Evolutionary conservation across 371 early-diverging fungal species (phyloP).

Genomic region (Mucor piriformis): DNA sequence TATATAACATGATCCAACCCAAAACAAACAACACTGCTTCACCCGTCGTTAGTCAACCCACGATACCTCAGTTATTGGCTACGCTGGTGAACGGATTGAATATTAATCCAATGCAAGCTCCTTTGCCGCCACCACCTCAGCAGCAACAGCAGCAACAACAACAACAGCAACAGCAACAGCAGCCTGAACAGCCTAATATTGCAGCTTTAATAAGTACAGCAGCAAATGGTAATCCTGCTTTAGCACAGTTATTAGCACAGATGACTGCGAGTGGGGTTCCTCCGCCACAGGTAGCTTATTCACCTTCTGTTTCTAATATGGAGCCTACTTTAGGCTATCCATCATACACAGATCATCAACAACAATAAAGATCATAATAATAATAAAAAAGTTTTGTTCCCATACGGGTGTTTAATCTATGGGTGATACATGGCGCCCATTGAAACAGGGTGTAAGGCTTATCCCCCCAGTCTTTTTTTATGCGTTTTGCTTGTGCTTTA

Average conservation of each 20-base stretch:
- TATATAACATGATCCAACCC: constrained; percentile 22
- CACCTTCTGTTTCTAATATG: neutral
- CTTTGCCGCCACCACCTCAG: neutral
- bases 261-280: neutral
- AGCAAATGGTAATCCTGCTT: constrained; percentile 24
- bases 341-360: neutral
- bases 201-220: constrained; percentile 30
- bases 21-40: neutral
- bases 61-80: constrained; percentile 29
- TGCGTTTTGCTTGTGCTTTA: too few relatives aligned
- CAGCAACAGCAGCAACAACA: neutral
- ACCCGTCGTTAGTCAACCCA: constrained; percentile 3
- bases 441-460: too few relatives aligned
- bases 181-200: constrained; percentile 17
- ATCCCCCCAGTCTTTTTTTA: too few relatives aligned
- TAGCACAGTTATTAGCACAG: constrained; percentile 19
- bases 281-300: neutral
- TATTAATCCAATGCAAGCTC: neutral
- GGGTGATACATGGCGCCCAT: too few relatives aligned
- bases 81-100: constrained; percentile 23
- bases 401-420: too few relatives aligned
- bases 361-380: neutral
- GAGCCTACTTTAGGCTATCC: neutral
- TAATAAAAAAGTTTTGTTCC: neutral
- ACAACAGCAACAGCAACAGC: neutral